phyloP scores from a whole-genome alignment of 345 rosid genomes.

The Camelina neglecta region DNA sequence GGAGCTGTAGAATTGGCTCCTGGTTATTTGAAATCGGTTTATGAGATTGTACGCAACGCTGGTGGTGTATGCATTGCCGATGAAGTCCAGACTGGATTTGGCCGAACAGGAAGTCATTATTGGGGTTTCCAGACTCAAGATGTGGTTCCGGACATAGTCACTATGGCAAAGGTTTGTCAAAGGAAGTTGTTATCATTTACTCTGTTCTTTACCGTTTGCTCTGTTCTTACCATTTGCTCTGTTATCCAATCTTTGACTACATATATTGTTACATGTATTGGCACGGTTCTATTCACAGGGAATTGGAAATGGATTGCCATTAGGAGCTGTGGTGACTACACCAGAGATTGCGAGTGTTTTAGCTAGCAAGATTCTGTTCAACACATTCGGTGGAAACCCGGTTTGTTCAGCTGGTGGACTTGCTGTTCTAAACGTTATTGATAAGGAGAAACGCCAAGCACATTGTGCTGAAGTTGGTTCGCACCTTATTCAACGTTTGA shows the following conservation, averaged over 20 bases:
- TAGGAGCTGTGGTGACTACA: conserved; percentile 96
- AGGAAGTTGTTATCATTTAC: background rate
- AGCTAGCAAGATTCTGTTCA: conserved; percentile 84
- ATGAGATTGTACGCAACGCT: conserved; percentile 80
- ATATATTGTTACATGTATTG: background rate
- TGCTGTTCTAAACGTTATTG: conserved; percentile 90
- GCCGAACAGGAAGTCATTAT: conserved; percentile 91
- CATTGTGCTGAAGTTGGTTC: conserved; percentile 84
- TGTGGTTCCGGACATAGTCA: conserved; percentile 92
- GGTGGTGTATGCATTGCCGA: conserved; percentile 95
- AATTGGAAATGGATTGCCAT: conserved; percentile 92
- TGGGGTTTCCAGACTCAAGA: conserved; percentile 97
- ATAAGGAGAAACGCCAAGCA: conserved; percentile 82
- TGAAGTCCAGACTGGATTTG: conserved; percentile 97
- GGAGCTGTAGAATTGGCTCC: conserved; percentile 98
- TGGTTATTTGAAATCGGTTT: conserved; percentile 80
- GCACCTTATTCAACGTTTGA: conserved; percentile 71
- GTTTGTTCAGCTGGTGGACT: conserved; percentile 97
- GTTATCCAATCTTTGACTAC: background rate
- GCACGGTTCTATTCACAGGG: conserved; percentile 49
- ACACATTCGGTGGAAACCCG: conserved; percentile 97
- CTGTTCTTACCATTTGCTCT: conserved; percentile 20
- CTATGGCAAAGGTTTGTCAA: conserved; percentile 89
- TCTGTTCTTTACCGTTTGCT: conserved; percentile 19
- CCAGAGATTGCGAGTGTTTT: conserved; percentile 93